These are phyloP conservation scores for Hyaloscypha variabilis DNA, from an alignment of 495 filamentous ascomycete genomes.

Conservation along the genomic window DNA sequence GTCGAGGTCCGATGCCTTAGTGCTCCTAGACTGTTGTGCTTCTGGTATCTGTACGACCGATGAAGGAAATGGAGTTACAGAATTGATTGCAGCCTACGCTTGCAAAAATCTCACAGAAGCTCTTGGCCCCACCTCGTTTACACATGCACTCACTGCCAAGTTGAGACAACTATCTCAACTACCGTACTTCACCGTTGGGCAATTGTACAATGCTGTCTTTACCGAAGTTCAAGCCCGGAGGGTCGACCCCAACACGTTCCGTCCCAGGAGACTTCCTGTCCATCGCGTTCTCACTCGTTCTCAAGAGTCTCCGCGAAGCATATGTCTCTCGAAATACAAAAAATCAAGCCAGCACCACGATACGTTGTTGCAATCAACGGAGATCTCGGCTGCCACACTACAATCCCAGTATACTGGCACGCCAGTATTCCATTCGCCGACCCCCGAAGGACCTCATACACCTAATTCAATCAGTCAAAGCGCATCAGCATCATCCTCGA, in stretches of 20 bases:
- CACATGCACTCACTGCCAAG: background rate
- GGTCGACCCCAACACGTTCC: background rate
- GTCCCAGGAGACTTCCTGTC: constrained; percentile 4
- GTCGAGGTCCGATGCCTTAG: constrained; percentile 7
- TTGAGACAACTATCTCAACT: background rate
- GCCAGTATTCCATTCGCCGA: background rate
- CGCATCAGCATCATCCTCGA: background rate
- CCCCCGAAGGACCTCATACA: background rate
- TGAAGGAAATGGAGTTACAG: constrained; percentile 40
- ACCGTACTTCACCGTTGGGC: constrained; percentile 6
- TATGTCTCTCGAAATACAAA: background rate
- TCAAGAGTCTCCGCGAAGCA: constrained; percentile 2
- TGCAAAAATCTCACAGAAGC: background rate
- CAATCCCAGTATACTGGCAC: background rate
- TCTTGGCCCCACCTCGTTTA: constrained; percentile 1
- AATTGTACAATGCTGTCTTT: constrained; percentile 8
- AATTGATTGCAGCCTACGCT: constrained; percentile 33
- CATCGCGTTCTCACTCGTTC: constrained; percentile 6
- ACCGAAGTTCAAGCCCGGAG: constrained; percentile 10
- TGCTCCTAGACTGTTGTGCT: constrained; percentile 12
- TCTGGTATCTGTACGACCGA: constrained; percentile 20
- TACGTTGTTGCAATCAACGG: background rate
- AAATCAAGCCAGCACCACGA: background rate
- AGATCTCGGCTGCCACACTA: background rate
- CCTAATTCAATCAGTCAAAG: background rate